Base-by-base conservation (phyloP, 2,329 filamentous ascomycete genomes). In the Nemania sp. region DNA sequence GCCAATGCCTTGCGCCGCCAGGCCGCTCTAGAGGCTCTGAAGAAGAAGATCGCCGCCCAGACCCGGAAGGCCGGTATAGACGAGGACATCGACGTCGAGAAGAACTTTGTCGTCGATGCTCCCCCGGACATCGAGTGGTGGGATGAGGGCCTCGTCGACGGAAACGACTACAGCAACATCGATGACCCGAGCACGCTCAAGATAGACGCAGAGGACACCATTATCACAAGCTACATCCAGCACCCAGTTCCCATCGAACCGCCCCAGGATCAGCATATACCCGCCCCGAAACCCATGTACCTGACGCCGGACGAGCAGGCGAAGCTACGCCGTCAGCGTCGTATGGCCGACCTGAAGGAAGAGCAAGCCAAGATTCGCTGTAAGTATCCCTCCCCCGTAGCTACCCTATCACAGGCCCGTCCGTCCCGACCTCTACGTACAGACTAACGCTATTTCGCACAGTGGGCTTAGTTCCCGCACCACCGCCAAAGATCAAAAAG, bases 91-190 rank as follows among this genome's bases (percentile, higher is more conserved):
- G 89, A 96, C 63, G 87, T 90, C 50, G 94, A 99, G 75, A 96
- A 94, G 75, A 90, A 92, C 34, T 98, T 94, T 73, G 77, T 95
- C 3, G 86, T 97, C 5, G 89, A 94, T 64, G 82, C 84, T 34
- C 95, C 95, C 10, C 95, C 95, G 3, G 89, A 89, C 7, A 84
- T 98, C 43, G 95, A 99, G 75, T 99, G 95, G 95, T 98, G 94
- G 91, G 95, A 99, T 69, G 93, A 98, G 77, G 91, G 88, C 2
- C 79, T 98, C 17, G 82, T 96, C 15, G 83, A 90, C 53, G 91
- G 89, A 43, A 83, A 84, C 43, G 88, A 84, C 57, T 97, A 98
- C 77, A 83, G 88, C 60, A 81, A 83, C 62, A 84, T 95, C 59
- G 85, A 89, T 25, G 79, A 89, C 60, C 79, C 84, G 0, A 77